Conservation (phyloP, 2,329 filamentous ascomycete species). For the Diaporthe sp. region DNA sequence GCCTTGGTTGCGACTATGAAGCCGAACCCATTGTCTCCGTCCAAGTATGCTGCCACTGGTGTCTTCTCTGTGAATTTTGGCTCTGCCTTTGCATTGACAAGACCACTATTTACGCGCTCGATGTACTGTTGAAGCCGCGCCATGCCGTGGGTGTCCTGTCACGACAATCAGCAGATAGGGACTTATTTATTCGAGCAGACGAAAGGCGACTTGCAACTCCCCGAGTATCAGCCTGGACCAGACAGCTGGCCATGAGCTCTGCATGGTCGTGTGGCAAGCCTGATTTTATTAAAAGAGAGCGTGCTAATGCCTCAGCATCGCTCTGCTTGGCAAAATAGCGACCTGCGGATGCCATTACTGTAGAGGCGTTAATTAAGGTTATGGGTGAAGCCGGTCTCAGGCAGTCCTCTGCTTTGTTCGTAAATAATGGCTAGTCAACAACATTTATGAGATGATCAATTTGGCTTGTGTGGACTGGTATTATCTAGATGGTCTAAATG, state of each 20-base stretch:
- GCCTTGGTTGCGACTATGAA: constrained; percentile 47
- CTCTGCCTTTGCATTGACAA: constrained; percentile 44
- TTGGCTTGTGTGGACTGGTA: background rate
- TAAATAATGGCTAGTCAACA: background rate
- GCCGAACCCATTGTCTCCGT: constrained; percentile 50
- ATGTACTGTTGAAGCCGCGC: constrained; percentile 46
- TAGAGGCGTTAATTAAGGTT: background rate
- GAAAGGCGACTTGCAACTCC: constrained; percentile 42
- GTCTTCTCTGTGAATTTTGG: constrained; percentile 45
- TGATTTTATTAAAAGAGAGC: background rate
- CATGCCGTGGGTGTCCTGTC: constrained; percentile 46
- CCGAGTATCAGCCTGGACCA: constrained; percentile 47
- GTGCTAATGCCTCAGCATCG: background rate
- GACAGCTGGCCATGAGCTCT: constrained; percentile 42
- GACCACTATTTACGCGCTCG: constrained; percentile 44
- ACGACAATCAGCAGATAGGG: background rate
- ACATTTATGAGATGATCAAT: background rate
- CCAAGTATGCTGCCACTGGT: constrained; percentile 48
- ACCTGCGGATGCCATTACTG: background rate
- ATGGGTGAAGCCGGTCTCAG: background rate
- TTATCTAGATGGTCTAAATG: background rate
- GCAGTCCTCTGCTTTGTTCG: background rate
- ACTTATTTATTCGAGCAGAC: background rate
- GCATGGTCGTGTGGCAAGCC: constrained; percentile 46
- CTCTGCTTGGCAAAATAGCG: background rate